phyloP scores from a whole-genome alignment of 768 basidiomycete species.

The Lactarius psammicola region DNA sequence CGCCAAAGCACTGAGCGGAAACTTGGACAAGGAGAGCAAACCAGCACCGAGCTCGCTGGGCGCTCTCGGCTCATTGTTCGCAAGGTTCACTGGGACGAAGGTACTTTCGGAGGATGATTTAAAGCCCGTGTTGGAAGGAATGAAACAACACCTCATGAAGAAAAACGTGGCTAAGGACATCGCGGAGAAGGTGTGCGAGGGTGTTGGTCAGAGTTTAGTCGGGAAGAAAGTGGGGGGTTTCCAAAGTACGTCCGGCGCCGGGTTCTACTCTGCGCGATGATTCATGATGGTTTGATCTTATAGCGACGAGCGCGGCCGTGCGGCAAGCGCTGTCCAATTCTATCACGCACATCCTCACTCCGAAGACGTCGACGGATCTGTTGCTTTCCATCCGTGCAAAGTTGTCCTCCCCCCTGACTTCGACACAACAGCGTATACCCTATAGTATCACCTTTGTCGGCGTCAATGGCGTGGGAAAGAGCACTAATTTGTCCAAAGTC shows the following conservation, averaged over 20 bases:
- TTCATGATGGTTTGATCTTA: constrained; percentile 14
- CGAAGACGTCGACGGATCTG: constrained; percentile 96
- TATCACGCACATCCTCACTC: constrained; percentile 91
- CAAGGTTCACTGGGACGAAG: constrained; percentile 83
- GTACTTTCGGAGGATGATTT: constrained; percentile 79
- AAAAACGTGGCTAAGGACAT: constrained; percentile 99
- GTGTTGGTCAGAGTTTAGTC: constrained; percentile 84
- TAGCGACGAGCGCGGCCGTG: constrained; percentile 84
- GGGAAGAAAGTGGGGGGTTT: constrained; percentile 91
- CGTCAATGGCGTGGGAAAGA: constrained; percentile 98
- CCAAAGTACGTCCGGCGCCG: constrained; percentile 57
- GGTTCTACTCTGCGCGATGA: constrained; percentile 12
- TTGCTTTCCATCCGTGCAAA: constrained; percentile 91
- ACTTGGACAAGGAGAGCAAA: constrained; percentile 33
- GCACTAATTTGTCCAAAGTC: constrained; percentile 96
- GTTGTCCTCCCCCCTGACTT: constrained; percentile 66
- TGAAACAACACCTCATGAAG: constrained; percentile 98
- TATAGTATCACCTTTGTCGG: constrained; percentile 97
- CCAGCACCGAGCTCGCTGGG: constrained; percentile 52
- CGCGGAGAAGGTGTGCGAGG: constrained; percentile 90
- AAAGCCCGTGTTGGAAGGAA: constrained; percentile 82
- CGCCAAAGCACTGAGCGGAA: constrained; percentile 53
- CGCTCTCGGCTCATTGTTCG: constrained; percentile 74
- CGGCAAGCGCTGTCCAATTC: constrained; percentile 78
- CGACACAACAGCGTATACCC: constrained; percentile 75